Evolutionary conservation across 2,329 filamentous ascomycete species (phyloP), one percentile per base, ranked within the genome.

Genomic region (Stachybotrys chartarum): DNA sequence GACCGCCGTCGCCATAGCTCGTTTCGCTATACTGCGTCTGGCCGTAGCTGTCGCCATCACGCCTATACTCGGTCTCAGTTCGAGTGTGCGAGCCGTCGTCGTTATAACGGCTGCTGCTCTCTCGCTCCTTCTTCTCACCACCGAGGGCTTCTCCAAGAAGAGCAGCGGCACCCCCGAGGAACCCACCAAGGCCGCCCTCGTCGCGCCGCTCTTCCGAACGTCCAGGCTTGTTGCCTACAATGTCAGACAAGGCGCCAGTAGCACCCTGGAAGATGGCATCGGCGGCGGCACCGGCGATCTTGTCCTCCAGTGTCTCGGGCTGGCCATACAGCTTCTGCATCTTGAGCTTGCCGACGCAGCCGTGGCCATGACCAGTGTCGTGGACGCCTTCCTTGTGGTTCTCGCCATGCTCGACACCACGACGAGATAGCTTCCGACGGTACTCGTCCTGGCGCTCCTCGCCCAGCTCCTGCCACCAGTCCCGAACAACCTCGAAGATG

Each of bases 371-470:
- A 6, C 92, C 92, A 53, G 82, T 86, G 70, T 97, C 91, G 16
- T 91, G 74, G 11, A 93, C 87, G 31, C 90, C 90, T 63, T 90
- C 85, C 71, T 90, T 93, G 74, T 97, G 92, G 71, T 97, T 97
- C 58, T 86, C 79, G 16, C 89, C 89, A 50, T 83, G 78, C 68
- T 85, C 70, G 52, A 97, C 90, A 56, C 93, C 92, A 0, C 87
- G 78, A 17, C 90, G 85, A 63, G 86, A 90, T 50, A 97, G 80
- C 72, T 91, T 88, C 53, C 79, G 72, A 55, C 90, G 86, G 59
- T 94, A 84, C 39, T 84, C 82, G 14, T 88, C 76, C 61, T 84
- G 82, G 56, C 84, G 83, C 32, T 74, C 68, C 6, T 86, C 80
- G 52, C 75, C 75, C 73, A 91, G 84, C 54, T 81, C 75, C 46